Base-by-base conservation (phyloP, 176 grass and related monocot species). In the Hyparrhenia diplandra region DNA sequence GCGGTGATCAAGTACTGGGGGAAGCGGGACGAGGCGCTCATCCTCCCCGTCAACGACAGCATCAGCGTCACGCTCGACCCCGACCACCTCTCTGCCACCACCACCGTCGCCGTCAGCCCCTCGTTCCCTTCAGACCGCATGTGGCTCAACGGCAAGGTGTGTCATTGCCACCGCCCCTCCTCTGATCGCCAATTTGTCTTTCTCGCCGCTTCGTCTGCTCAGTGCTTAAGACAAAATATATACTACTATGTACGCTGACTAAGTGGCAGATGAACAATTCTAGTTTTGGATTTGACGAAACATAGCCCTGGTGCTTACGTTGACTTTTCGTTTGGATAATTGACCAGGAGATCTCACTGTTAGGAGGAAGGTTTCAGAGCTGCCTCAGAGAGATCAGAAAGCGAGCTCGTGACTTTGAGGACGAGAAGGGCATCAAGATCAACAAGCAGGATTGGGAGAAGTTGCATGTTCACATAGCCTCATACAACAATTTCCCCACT, bases 1-100 rank as follows among this genome's bases (percentile, higher is more conserved):
- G 95, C 95, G 8, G 90, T 98, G 39, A 98, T 98, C 74, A 98
- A 94, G 86, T 98, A 98, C 86, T 98, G 95, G 95, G 95, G 95
- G 1, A 98, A 98, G 95, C 86, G 95, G 52, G 95, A 94, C 79
- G 95, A 94, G 86, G 83, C 76, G 31, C 90, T 98, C 67, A 94
- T 98, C 67, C 92, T 98, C 42, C 95, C 95, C 27, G 80, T 93
- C 81, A 98, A 94, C 45, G 95, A 98, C 60, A 98, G 95, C 81
- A 91, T 98, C 85, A 98, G 95, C 74, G 81, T 98, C 80, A 98
- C 95, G 12, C 95, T 94, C 71, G 92, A 98, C 84, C 92, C 92
- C 28, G 88, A 85, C 67, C 95, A 98, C 70, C 95, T 98, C 86
- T 94, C 95, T 54, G 95, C 95, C 64, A 94, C 95, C 71, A 98